Conservation (phyloP, 2,329 filamentous ascomycete genomes). For the Ampelomyces quisqualis region DNA sequence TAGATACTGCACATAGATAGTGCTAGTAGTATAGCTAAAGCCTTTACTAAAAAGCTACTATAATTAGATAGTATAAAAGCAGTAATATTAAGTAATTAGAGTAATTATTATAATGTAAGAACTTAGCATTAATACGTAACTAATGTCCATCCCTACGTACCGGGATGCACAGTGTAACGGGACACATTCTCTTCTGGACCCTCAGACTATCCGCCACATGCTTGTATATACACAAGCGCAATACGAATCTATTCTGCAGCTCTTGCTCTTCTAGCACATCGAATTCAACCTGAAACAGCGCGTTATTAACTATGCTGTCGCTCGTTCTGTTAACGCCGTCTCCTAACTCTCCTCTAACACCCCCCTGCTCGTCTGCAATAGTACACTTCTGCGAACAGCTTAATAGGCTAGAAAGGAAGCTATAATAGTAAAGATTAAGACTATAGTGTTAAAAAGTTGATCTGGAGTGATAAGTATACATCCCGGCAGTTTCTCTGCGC, state of each 20-base stretch:
- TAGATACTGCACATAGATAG: too few species aligned
- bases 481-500: conserved; percentile 13
- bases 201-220: not conserved
- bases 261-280: conserved; percentile 7
- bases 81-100: too few species aligned
- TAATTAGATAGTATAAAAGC: too few species aligned
- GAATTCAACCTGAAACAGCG: conserved; percentile 5
- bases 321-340: conserved; percentile 4
- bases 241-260: conserved; percentile 8
- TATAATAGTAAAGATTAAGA: conserved; percentile 7
- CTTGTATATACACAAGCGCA: conserved; percentile 7
- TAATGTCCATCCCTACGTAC: not conserved
- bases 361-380: conserved; percentile 9
- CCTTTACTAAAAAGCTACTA: too few species aligned
- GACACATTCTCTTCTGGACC: not conserved
- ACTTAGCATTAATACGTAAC: too few species aligned
- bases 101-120: too few species aligned
- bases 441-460: conserved; percentile 6
- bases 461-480: conserved; percentile 7
- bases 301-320: conserved; percentile 8
- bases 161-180: not conserved
- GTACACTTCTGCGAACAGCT: conserved; percentile 3
- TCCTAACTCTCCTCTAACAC: conserved; percentile 7
- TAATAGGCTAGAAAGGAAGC: conserved; percentile 8
- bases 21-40: too few species aligned